phyloP scores from a whole-genome alignment of 1,284 basidiomycete species.

The Exobasidium cylindrosporum region DNA sequence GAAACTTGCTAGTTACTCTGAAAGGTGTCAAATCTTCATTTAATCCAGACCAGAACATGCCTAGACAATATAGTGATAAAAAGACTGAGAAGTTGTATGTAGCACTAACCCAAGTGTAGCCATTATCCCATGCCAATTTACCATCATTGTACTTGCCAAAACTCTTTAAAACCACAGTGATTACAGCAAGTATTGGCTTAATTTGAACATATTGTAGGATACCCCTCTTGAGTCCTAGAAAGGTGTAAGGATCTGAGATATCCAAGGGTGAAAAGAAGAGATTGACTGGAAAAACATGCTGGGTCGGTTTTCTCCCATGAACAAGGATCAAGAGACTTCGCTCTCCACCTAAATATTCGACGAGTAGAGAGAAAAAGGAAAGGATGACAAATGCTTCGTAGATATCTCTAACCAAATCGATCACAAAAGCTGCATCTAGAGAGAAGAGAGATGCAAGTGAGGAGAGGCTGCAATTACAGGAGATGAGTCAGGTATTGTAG shows the following conservation, averaged over 20 bases:
- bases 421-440: slow-evolving; percentile 89
- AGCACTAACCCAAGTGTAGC: slow-evolving; percentile 67
- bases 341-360: slow-evolving; percentile 82
- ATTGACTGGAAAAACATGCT: slow-evolving; percentile 77
- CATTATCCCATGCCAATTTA: slow-evolving; percentile 72
- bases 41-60: slow-evolving; percentile 51
- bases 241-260: slow-evolving; percentile 67
- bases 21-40: slow-evolving; percentile 46
- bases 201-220: slow-evolving; percentile 97
- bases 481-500: slow-evolving; percentile 67
- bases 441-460: slow-evolving; percentile 92
- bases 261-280: slow-evolving; percentile 46
- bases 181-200: slow-evolving; percentile 82
- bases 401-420: slow-evolving; percentile 88
- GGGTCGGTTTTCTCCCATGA: slow-evolving; percentile 82
- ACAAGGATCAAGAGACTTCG: slow-evolving; percentile 84
- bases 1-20: slow-evolving; percentile 62
- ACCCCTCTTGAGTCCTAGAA: slow-evolving; percentile 88
- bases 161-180: slow-evolving; percentile 81
- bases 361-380: slow-evolving; percentile 59
- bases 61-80: slow-evolving; percentile 56
- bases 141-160: slow-evolving; percentile 87
- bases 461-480: slow-evolving; percentile 69
- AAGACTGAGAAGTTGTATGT: slow-evolving; percentile 63
- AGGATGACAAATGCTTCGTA: slow-evolving; percentile 72